phyloP scores from a whole-genome alignment of 176 grass and related monocot genomes.

The Neostapfia colusana region DNA sequence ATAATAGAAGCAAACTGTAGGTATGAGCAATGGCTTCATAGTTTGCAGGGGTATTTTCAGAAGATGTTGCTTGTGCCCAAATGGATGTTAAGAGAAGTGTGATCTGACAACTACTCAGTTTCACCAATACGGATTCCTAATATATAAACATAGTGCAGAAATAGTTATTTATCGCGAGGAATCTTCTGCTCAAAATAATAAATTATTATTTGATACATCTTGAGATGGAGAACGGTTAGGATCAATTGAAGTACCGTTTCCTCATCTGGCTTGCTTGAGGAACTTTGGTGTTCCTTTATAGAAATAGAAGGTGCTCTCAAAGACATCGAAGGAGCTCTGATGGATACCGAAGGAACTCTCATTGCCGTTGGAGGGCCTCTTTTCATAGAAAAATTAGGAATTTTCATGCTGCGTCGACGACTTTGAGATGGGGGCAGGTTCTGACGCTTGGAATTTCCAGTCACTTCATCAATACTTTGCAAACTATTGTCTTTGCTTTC shows the following conservation, averaged over 20 bases:
- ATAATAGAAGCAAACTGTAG: slow-evolving; percentile 83
- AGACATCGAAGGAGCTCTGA: slow-evolving; percentile 49
- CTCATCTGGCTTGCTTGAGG: slow-evolving; percentile 46
- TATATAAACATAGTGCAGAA: slow-evolving; percentile 48
- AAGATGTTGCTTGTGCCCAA: slow-evolving; percentile 87
- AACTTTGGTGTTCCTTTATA: slow-evolving; percentile 52
- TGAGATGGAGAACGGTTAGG: slow-evolving; percentile 26
- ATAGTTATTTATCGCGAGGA: slow-evolving; percentile 36
- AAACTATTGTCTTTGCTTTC: slow-evolving; percentile 52
- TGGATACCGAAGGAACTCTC: slow-evolving; percentile 52
- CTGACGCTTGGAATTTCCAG: slow-evolving; percentile 45
- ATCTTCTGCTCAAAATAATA: slow-evolving; percentile 29
- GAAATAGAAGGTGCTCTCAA: slow-evolving; percentile 58
- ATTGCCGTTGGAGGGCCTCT: slow-evolving; percentile 54
- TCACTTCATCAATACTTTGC: slow-evolving; percentile 44
- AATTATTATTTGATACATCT: slow-evolving; percentile 31
- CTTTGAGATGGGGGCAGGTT: slow-evolving; percentile 74
- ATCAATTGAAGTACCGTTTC: slow-evolving; percentile 57
- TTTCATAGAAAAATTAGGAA: slow-evolving; percentile 66
- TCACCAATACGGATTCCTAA: slow-evolving; percentile 77
- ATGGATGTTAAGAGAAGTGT: slow-evolving; percentile 91
- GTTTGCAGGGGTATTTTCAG: slow-evolving; percentile 78
- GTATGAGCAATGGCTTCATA: slow-evolving; percentile 99
- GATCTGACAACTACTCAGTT: slow-evolving; percentile 81
- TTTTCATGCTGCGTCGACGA: slow-evolving; percentile 56